Evolutionary conservation across 2,329 filamentous ascomycete genomes (phyloP), one percentile per base, ranked within the genome.

Genomic region (Aspergillus clavatus): DNA sequence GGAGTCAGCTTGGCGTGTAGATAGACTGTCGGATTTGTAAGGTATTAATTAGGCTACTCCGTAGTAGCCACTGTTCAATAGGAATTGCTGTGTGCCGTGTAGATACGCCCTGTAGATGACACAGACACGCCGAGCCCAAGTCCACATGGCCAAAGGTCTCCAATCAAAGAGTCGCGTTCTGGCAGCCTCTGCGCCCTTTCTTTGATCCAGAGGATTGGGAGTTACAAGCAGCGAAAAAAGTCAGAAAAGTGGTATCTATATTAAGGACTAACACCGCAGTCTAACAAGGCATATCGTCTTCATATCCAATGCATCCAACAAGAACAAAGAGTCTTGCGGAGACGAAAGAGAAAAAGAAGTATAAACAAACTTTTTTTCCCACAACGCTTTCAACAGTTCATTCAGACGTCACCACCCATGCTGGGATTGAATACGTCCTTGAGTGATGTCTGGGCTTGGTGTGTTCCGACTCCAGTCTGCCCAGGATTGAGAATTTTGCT

Each of bases 401-500:
- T 4, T 24, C 23, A 24, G 11, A 23, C 26, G 2, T 38, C 43
- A 44, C 26, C 47, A 45, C 22, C 28, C 23, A 31, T 18, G 7
- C 38, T 43, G 12, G 38, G 31, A 28, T 40, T 50, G 8, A 22
- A 39, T 5, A 29, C 10, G 33, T 33, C 33, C 22, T 33, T 19
- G 24, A 27, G 4, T 28, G 19, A 12, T 7, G 28, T 18, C 7
- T 19, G 11, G 31, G 44, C 47, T 29, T 43, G 42, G 5, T 42
- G 31, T 14, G 35, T 47, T 29, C 36, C 19, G 16, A 31, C 26
- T 12, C 50, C 54, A 12, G 36, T 33, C 22, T 51, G 42, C 28
- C 52, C 54, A 10, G 47, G 28, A 41, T 42, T 60, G 28, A 37
- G 56, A 48, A 62, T 60, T 24, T 40, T 28, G 26, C 55, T 55